Evolutionary conservation across 495 filamentous ascomycete genomes (phyloP), one percentile per base, ranked within the genome.

Genomic region (Aspergillus kassunensis): DNA sequence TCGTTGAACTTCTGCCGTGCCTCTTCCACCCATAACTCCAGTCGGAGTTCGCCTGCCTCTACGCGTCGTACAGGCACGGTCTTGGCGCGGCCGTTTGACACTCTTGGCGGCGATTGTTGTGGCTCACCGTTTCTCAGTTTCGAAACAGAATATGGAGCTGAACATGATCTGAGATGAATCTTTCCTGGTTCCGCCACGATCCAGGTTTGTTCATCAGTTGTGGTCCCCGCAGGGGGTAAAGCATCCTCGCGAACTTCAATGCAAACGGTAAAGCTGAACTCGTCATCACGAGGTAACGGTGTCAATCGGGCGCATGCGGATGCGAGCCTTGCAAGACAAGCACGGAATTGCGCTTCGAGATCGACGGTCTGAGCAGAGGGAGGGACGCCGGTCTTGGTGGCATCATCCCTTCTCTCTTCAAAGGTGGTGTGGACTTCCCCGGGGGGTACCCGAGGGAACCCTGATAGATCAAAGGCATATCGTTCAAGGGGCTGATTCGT

Each of bases 201-300:
- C 77, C 77, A 80, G 15, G 70, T 71, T 44, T 73, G 70, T 60
- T 78, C 73, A 54, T 75, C 72, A 51, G 62, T 71, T 75, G 73
- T 76, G 10, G 73, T 82, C 34, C 83, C 83, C 55, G 90, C 82
- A n/a, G 91, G 93, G 18, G 86, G 80, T 33, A 84, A 75, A 2
- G 80, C 80, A 41, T 88, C 82, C 44, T 89, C 84, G 30, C 83
- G 80, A 54, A 96, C 72, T 69, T 97, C 93, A 23, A 96, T 84
- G 27, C 86, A 89, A 21, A 97, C 74, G 12, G 89, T 96, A 61
- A 89, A 97, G 15, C 87, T 87, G 67, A 91, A 95, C 53, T 77
- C 74, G 51, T 75, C 74, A 53, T 85, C 80, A 18, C 78, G 70
- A 0, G 90, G 89, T 52, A 95, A 60, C 2, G 84, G 77, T 2